Conservation (phyloP, 2,329 filamentous ascomycete species). For the Aspergillus tamarii region DNA sequence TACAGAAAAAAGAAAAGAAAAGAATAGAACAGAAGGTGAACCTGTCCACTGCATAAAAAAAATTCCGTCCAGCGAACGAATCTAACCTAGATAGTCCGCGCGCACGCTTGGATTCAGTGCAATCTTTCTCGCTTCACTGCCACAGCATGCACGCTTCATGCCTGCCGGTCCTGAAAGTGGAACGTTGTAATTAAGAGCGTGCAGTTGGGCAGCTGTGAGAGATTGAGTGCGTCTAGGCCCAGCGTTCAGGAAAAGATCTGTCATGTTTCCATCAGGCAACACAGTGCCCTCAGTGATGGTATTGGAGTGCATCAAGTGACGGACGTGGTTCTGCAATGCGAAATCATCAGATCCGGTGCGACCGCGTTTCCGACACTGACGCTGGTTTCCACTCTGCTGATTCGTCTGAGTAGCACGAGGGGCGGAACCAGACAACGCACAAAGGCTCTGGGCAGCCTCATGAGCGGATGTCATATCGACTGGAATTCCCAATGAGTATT, state of each 20-base stretch:
- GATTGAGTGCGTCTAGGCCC: conserved; percentile 21
- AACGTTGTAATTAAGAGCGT: conserved; percentile 25
- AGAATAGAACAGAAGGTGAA: conserved; percentile 24
- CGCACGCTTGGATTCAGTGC: conserved; percentile 39
- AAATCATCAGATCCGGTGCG: conserved; percentile 45
- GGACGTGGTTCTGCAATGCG: conserved; percentile 42
- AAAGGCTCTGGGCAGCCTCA: conserved; percentile 47
- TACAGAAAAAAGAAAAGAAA: conserved; percentile 25
- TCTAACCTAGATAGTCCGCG: conserved; percentile 32
- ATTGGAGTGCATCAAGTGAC: conserved; percentile 38
- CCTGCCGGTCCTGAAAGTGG: conserved; percentile 40
- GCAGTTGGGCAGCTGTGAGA: conserved; percentile 21
- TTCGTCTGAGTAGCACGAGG: conserved; percentile 22
- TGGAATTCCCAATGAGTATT: conserved; percentile 37
- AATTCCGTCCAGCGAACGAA: not conserved
- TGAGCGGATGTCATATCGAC: conserved; percentile 32
- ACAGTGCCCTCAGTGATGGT: conserved; percentile 29
- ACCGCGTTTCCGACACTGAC: conserved; percentile 43
- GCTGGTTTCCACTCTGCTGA: conserved; percentile 19
- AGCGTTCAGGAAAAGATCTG: conserved; percentile 36
- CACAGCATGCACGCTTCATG: conserved; percentile 47
- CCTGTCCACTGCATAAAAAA: not conserved
- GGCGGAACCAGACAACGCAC: conserved; percentile 42
- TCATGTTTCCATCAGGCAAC: conserved; percentile 35
- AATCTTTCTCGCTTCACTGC: conserved; percentile 41